Evolutionary conservation across 257 asterid species (phyloP).

Genomic region (Ehretia macrophylla): DNA sequence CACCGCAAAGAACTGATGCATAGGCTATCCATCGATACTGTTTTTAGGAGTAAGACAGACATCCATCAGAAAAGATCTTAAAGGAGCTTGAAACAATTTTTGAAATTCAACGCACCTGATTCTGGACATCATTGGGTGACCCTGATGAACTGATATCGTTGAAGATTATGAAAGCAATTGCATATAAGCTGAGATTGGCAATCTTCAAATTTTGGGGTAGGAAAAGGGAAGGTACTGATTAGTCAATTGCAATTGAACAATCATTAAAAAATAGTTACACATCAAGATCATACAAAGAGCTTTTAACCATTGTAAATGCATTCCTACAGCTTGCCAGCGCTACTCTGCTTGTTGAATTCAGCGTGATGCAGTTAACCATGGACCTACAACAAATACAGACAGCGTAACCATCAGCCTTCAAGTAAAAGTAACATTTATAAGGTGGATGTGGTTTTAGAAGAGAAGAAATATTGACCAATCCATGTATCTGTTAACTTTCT

Average conservation of each 20-base stretch:
- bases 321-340: conserved; percentile 94
- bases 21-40: conserved; percentile 96
- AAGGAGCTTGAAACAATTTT: conserved; percentile 8
- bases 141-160: conserved; percentile 31
- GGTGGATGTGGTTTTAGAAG: not conserved
- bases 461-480: not conserved
- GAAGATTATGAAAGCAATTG: conserved; percentile 71
- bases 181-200: conserved; percentile 86
- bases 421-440: not conserved
- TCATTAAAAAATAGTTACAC: not conserved
- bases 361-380: conserved; percentile 95
- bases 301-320: conserved; percentile 85
- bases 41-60: conserved; percentile 18
- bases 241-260: conserved; percentile 4
- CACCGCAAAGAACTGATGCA: conserved; percentile 68
- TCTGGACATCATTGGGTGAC: conserved; percentile 45
- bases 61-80: not conserved
- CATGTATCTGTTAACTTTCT: not conserved
- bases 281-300: conserved; percentile 16
- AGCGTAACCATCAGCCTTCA: not conserved
- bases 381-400: conserved; percentile 50
- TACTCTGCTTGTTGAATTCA: conserved; percentile 85
- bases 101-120: conserved; percentile 46
- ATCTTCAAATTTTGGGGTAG: conserved; percentile 36
- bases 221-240: conserved; percentile 1